A percentile compares a stretch with the other conserved stretches of the same genome.
phyloP scores from a whole-genome alignment of 176 grass and related monocot genomes.

The Carex littledalei region DNA sequence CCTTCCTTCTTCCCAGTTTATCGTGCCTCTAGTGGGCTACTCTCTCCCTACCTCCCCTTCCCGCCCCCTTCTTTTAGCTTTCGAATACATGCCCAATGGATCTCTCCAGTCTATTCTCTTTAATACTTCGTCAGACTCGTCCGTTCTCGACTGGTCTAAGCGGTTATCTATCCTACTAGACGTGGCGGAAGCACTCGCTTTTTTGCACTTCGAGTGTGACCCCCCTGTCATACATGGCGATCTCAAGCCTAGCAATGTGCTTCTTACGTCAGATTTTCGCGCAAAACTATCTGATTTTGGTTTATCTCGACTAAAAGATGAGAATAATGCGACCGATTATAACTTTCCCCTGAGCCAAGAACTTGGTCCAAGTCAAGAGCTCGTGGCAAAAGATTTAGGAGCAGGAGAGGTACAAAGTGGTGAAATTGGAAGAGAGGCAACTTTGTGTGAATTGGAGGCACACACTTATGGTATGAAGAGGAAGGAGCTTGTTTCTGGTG shows the following conservation, averaged over 20 bases:
- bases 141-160: conserved; percentile 40
- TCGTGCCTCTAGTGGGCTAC: conserved; percentile 53
- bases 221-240: conserved; percentile 81
- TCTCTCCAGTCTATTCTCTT: conserved; percentile 58
- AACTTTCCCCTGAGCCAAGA: conserved; percentile 76
- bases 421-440: conserved; percentile 15
- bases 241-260: conserved; percentile 90
- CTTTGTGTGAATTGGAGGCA: not conserved
- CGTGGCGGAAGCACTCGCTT: conserved; percentile 51
- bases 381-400: conserved; percentile 7
- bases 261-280: conserved; percentile 51
- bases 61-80: conserved; percentile 45
- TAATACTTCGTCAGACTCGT: not conserved
- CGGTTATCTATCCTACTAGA: conserved; percentile 47
- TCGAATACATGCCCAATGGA: conserved; percentile 60
- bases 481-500: conserved; percentile 13
- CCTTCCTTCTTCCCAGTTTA: conserved; percentile 40
- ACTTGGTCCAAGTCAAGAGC: conserved; percentile 52
- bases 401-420: not conserved
- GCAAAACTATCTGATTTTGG: conserved; percentile 86
- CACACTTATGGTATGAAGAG: not conserved
- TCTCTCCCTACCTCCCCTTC: conserved; percentile 24
- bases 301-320: conserved; percentile 60
- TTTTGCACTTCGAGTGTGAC: conserved; percentile 64
- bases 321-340: not conserved